Conservation (phyloP, 139 green algal species). For the Parachlorella kessleri region DNA sequence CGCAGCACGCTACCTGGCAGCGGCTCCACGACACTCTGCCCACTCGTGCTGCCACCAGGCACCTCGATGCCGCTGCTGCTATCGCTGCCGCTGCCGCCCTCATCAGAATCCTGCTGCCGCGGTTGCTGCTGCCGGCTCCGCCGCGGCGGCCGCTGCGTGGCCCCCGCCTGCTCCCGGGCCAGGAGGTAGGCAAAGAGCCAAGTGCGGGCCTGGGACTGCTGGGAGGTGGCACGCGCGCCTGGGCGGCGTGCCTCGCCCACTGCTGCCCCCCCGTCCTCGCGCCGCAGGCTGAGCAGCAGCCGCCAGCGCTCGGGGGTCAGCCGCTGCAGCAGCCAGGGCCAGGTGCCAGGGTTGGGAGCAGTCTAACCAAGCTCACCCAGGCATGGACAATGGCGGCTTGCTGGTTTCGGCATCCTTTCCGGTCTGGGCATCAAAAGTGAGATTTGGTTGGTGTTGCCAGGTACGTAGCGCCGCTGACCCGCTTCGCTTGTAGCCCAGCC, state of each 20-base stretch:
- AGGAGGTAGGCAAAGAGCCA: not conserved
- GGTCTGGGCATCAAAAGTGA: too few species aligned
- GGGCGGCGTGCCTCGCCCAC: not conserved
- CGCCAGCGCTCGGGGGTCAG: not conserved
- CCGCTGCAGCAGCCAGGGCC: too few species aligned
- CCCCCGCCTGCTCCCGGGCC: not conserved
- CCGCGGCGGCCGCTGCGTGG: not conserved
- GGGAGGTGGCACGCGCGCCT: not conserved
- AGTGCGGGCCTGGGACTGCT: not conserved
- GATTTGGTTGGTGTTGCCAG: too few species aligned
- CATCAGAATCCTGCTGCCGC: too few species aligned
- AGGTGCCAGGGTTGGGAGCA: too few species aligned
- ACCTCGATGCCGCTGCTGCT: not conserved
- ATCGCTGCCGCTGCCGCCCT: not conserved
- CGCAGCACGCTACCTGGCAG: not conserved
- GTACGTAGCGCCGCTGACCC: too few species aligned
- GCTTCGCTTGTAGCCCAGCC: too few species aligned
- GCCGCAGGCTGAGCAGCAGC: not conserved
- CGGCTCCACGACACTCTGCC: not conserved
- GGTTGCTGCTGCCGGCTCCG: too few species aligned
- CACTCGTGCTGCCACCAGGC: not conserved
- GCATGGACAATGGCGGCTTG: too few species aligned
- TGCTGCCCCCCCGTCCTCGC: not conserved
- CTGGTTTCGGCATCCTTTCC: too few species aligned
- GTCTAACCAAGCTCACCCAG: too few species aligned